Percentiles rank a stretch among this genome's conserved stretches.
phyloP scores from a whole-genome alignment of 352 stramenopile genomes.

The Globisporangium canariense region DNA sequence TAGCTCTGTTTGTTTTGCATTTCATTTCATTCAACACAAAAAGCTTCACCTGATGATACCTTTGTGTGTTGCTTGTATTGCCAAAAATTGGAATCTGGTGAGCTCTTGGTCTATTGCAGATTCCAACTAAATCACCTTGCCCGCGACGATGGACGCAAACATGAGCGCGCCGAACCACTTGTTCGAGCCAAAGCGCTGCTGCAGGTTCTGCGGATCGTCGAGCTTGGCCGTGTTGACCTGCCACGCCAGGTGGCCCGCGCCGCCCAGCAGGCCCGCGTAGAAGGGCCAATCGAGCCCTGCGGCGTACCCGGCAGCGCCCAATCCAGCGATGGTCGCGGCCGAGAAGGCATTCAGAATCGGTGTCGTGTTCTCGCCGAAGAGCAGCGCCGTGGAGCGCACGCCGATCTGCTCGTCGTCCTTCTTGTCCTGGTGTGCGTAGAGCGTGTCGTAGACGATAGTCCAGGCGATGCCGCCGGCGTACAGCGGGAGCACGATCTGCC shows the following conservation, averaged over 20 bases:
- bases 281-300: constrained; percentile 85
- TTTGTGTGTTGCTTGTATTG: too few relatives aligned
- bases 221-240: constrained; percentile 96
- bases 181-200: constrained; percentile 94
- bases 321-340: constrained; percentile 50
- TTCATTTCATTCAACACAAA: neutral
- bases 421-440: constrained; percentile 99
- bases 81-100: neutral
- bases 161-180: constrained; percentile 86
- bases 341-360: constrained; percentile 89
- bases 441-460: constrained; percentile 99
- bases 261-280: constrained; percentile 83
- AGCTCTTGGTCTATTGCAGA: neutral
- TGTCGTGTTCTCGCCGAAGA: constrained; percentile 94
- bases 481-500: constrained; percentile 90
- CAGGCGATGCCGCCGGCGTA: constrained; percentile 95
- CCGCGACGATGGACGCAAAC: constrained; percentile 76
- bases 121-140: constrained; percentile 64
- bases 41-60: neutral
- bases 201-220: constrained; percentile 92
- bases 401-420: constrained; percentile 95
- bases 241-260: constrained; percentile 94
- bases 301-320: constrained; percentile 76
- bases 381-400: constrained; percentile 94
- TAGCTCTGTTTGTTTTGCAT: neutral